Evolutionary conservation across 148 eudicot genomes (phyloP).

Genomic region (Rhododendron henanense): DNA sequence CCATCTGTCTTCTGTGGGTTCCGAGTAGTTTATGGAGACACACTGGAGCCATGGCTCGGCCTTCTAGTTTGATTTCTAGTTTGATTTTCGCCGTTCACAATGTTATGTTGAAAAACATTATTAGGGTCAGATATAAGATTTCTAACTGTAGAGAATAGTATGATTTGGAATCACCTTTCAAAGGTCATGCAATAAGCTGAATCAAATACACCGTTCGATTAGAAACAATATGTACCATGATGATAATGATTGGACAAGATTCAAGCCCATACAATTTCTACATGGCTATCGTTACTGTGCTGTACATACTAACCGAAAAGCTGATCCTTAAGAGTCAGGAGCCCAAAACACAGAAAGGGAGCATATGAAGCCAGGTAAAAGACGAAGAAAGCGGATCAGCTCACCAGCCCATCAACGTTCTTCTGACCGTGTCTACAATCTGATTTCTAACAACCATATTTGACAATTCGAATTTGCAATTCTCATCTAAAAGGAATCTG

Average conservation of each 20-base stretch:
- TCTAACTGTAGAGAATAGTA: not conserved
- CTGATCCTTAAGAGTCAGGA: not conserved
- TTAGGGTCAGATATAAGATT: not conserved
- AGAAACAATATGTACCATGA: not conserved
- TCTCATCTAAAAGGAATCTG: slow-evolving; percentile 71
- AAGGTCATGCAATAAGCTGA: not conserved
- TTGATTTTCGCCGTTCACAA: not conserved
- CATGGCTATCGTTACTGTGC: not conserved
- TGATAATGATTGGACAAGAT: not conserved
- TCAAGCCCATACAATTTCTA: not conserved
- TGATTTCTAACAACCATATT: slow-evolving; percentile 45
- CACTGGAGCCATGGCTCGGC: not conserved
- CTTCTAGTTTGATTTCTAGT: not conserved
- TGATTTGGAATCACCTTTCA: not conserved
- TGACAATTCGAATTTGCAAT: slow-evolving; percentile 40
- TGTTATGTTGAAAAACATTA: not conserved
- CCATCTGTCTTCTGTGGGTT: not conserved
- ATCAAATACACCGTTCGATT: not conserved
- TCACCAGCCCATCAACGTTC: slow-evolving; percentile 83
- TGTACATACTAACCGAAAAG: not conserved
- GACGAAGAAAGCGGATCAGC: not conserved
- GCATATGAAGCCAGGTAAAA: not conserved
- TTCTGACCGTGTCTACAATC: slow-evolving; percentile 66
- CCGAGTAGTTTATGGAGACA: not conserved
- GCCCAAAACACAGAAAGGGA: not conserved